phyloP scores from a whole-genome alignment of 768 basidiomycete species.

The Pulveroboletus sp. region DNA sequence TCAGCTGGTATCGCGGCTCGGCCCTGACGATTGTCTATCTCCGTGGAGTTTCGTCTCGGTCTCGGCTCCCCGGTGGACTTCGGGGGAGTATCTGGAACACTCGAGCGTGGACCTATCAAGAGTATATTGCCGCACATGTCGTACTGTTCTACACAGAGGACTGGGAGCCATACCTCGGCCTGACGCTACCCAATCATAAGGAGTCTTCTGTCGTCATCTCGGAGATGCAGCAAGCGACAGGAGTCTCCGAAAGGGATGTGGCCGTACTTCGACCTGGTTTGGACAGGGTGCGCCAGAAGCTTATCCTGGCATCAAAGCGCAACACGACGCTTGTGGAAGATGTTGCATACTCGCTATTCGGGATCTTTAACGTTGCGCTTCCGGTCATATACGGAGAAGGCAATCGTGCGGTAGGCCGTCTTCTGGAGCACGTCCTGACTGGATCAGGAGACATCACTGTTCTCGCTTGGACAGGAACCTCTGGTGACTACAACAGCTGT shows the following conservation, averaged over 20 bases:
- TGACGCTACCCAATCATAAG: not conserved
- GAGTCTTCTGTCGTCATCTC: not conserved
- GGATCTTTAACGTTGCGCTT: no score
- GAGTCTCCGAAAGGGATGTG: not conserved
- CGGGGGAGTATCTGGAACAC: conserved; percentile 7
- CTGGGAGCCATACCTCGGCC: not conserved
- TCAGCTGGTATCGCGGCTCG: conserved; percentile 8
- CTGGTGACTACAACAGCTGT: no score
- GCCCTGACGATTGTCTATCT: conserved; percentile 7
- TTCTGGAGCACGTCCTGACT: no score
- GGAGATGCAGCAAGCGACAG: not conserved
- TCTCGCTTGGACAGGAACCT: no score
- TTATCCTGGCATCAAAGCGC: not conserved
- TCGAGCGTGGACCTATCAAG: conserved; percentile 11
- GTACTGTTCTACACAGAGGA: not conserved
- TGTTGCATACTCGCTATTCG: no score
- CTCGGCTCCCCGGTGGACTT: not conserved
- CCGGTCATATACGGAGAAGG: no score
- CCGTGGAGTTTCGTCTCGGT: not conserved
- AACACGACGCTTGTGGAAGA: no score
- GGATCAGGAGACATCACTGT: no score
- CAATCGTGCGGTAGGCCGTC: no score
- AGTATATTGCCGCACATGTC: not conserved
- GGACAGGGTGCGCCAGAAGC: not conserved
- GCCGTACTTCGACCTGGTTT: not conserved